Evolutionary conservation across 2,329 filamentous ascomycete species (phyloP).

Genomic region (Penicillium palitans): DNA sequence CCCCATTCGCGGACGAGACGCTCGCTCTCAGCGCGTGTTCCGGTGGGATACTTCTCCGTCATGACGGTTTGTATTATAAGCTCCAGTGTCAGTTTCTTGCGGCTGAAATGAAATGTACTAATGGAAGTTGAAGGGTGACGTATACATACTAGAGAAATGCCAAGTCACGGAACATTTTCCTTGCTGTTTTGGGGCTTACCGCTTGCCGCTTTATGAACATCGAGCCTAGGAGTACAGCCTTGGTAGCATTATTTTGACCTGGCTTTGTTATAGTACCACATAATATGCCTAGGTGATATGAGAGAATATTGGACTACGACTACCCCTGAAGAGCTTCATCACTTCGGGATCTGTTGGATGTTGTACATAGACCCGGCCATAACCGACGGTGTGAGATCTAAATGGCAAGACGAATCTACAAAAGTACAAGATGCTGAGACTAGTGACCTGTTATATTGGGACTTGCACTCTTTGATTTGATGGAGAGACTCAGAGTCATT

Average conservation of each 20-base stretch:
- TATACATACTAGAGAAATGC: not conserved
- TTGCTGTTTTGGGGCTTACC: not conserved
- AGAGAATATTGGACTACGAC: no score
- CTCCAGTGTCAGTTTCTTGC: no score
- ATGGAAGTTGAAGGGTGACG: not conserved
- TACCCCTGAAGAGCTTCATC: not conserved
- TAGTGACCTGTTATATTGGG: not conserved
- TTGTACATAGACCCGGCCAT: not conserved
- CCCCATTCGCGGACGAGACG: slow-evolving; percentile 58
- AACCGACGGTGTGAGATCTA: not conserved
- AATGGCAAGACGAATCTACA: not conserved
- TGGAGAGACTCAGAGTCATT: not conserved
- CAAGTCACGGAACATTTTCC: not conserved
- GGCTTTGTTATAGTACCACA: no score
- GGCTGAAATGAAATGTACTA: not conserved
- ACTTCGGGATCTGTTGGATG: not conserved
- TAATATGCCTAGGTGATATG: no score
- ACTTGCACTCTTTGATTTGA: not conserved
- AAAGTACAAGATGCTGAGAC: not conserved
- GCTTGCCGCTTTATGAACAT: not conserved
- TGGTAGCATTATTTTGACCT: no score
- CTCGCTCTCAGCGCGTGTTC: slow-evolving; percentile 52
- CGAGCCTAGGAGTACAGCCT: not conserved
- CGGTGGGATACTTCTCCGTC: slow-evolving; percentile 35
- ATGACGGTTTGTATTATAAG: slow-evolving; percentile 11